phyloP scores from a whole-genome alignment of 2,329 filamentous ascomycete genomes.

The Macrophomina phaseolina region DNA sequence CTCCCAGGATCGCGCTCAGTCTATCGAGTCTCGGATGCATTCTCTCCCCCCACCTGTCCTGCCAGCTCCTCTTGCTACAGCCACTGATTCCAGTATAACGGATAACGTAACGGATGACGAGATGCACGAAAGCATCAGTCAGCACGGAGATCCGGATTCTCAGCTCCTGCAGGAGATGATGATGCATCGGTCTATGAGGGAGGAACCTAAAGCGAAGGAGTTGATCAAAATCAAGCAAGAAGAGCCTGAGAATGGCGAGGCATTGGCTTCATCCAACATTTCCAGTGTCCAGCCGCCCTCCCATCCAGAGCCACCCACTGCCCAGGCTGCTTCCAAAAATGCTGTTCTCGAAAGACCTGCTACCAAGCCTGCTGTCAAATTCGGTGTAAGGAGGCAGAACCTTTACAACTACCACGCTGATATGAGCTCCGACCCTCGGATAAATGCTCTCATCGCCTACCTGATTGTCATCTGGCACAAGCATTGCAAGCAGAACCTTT shows the following conservation, averaged over 20 bases:
- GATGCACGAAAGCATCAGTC: not conserved
- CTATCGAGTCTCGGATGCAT: too few species aligned
- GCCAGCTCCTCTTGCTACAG: too few species aligned
- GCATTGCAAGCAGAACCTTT: not conserved
- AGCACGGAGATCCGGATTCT: not conserved
- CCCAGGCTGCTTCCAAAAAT: not conserved
- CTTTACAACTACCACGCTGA: not conserved
- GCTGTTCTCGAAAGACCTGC: not conserved
- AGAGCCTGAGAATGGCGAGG: not conserved
- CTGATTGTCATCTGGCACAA: not conserved
- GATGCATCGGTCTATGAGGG: not conserved
- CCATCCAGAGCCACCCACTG: too few species aligned
- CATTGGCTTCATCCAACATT: not conserved
- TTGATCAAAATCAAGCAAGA: not conserved
- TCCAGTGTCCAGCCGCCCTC: not conserved
- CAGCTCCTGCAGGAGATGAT: not conserved
- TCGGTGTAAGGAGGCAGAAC: not conserved
- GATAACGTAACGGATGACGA: not conserved
- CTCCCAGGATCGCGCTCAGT: too few species aligned
- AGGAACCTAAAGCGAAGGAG: not conserved
- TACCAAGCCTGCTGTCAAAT: not conserved
- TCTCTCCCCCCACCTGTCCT: too few species aligned
- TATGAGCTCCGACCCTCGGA: not conserved
- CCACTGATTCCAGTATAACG: not conserved
- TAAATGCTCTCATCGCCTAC: slow-evolving; percentile 1